Evolutionary conservation across 768 basidiomycete genomes (phyloP).

Genomic region (Hericium coralloides): DNA sequence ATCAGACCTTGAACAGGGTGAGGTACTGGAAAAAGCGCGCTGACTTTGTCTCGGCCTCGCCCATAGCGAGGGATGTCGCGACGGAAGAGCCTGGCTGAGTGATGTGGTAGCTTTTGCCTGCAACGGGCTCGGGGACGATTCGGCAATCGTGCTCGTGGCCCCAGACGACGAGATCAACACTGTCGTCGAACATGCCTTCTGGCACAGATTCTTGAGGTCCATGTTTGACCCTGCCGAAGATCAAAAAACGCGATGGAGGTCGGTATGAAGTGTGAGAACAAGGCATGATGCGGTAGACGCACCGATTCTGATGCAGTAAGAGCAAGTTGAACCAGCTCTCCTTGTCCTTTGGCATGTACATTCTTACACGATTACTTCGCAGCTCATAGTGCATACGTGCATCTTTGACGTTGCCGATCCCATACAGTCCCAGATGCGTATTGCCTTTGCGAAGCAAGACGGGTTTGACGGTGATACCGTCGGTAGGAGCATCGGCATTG

Average conservation of each 20-base stretch:
- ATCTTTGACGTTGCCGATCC: constrained; percentile 95
- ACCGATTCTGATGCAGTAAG: constrained; percentile 95
- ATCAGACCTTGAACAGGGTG: not conserved
- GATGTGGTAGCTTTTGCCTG: constrained; percentile 87
- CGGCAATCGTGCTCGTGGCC: constrained; percentile 99
- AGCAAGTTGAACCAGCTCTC: constrained; percentile 94
- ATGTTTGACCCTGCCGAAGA: constrained; percentile 67
- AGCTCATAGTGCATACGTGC: constrained; percentile 95
- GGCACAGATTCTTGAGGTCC: constrained; percentile 93
- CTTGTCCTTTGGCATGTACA: constrained; percentile 93
- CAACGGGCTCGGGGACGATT: constrained; percentile 82
- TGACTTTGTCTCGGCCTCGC: constrained; percentile 88
- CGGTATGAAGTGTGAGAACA: not conserved
- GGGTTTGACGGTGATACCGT: constrained; percentile 81
- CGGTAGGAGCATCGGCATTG: constrained; percentile 51
- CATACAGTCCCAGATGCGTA: constrained; percentile 86
- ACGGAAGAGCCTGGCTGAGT: constrained; percentile 93
- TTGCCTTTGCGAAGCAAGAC: constrained; percentile 86
- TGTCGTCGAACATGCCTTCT: constrained; percentile 96
- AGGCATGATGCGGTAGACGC: constrained; percentile 8
- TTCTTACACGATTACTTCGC: constrained; percentile 84
- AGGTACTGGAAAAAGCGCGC: not conserved
- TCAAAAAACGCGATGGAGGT: not conserved
- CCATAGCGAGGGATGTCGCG: constrained; percentile 90
- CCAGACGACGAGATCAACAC: constrained; percentile 90